A percentile compares a stretch with the other conserved stretches of the same genome.
Evolutionary conservation across 257 asterid genomes (phyloP).

Genomic region (Ilex asprella): DNA sequence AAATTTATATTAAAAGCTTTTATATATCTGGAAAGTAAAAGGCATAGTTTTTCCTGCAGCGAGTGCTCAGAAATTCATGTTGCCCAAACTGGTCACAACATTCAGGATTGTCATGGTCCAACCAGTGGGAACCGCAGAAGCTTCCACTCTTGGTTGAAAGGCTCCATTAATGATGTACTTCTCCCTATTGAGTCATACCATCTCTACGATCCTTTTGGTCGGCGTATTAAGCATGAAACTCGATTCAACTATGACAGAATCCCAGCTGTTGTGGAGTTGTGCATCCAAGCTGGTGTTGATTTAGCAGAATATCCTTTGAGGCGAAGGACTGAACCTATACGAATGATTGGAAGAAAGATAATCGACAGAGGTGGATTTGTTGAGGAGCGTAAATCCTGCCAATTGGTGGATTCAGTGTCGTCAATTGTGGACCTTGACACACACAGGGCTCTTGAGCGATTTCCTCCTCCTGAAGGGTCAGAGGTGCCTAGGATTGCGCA

Average conservation of each 20-base stretch:
- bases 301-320: constrained; percentile 77
- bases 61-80: constrained; percentile 85
- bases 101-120: constrained; percentile 69
- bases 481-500: constrained; percentile 55
- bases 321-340: constrained; percentile 70
- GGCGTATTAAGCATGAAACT: constrained; percentile 77
- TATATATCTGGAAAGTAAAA: constrained; percentile 10
- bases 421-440: constrained; percentile 56
- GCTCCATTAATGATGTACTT: constrained; percentile 69
- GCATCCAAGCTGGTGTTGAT: constrained; percentile 97
- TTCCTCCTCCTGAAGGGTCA: constrained; percentile 40
- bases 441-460: constrained; percentile 52
- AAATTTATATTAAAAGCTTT: not conserved
- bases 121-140: constrained; percentile 56
- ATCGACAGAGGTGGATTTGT: constrained; percentile 62
- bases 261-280: constrained; percentile 86
- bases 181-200: constrained; percentile 86
- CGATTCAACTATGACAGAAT: constrained; percentile 70
- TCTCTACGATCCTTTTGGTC: constrained; percentile 81
- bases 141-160: constrained; percentile 82
- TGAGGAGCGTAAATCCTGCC: constrained; percentile 42
- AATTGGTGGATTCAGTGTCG: constrained; percentile 24
- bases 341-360: constrained; percentile 81
- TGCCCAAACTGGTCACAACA: constrained; percentile 56
- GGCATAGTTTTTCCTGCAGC: constrained; percentile 34